These are phyloP conservation scores for Acacia crassicarpa DNA, from an alignment of 306 rosid genomes.

Conservation along the genomic window DNA sequence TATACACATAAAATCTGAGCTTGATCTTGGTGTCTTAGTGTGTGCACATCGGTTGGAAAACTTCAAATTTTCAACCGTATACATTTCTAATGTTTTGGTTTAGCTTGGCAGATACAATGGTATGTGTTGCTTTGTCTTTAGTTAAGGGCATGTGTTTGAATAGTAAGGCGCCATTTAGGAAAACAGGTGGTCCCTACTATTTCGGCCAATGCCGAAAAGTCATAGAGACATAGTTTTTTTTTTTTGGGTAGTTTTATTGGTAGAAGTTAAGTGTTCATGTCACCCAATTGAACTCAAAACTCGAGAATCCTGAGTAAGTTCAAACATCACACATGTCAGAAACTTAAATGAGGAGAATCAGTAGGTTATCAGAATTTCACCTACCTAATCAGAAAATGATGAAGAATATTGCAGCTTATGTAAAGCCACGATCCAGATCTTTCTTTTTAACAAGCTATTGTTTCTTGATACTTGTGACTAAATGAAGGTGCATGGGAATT, in stretches of 20 bases:
- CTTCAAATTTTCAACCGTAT: not conserved
- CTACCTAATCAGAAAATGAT: not conserved
- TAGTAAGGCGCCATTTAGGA: not conserved
- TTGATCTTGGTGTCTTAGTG: conserved; percentile 3
- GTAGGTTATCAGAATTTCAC: not conserved
- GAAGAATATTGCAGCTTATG: not conserved
- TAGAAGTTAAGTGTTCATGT: not conserved
- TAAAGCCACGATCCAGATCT: not conserved
- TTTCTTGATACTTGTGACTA: not conserved
- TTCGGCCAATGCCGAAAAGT: not conserved
- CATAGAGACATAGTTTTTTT: no score
- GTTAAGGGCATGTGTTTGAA: conserved; percentile 2
- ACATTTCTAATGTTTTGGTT: not conserved
- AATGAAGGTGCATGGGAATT: not conserved
- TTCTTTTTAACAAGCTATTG: not conserved
- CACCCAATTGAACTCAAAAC: not conserved
- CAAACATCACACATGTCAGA: not conserved
- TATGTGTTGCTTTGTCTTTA: conserved; percentile 13
- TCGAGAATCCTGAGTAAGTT: not conserved
- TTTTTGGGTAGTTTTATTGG: no score
- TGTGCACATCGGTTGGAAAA: conserved; percentile 1
- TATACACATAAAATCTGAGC: not conserved
- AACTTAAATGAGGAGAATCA: not conserved
- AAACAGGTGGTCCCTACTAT: not conserved
- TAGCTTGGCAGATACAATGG: conserved; percentile 11